Evolutionary conservation across 2,329 filamentous ascomycete species (phyloP), one percentile per base, ranked within the genome.

Genomic region (Cylindrodendrum hubeiense): DNA sequence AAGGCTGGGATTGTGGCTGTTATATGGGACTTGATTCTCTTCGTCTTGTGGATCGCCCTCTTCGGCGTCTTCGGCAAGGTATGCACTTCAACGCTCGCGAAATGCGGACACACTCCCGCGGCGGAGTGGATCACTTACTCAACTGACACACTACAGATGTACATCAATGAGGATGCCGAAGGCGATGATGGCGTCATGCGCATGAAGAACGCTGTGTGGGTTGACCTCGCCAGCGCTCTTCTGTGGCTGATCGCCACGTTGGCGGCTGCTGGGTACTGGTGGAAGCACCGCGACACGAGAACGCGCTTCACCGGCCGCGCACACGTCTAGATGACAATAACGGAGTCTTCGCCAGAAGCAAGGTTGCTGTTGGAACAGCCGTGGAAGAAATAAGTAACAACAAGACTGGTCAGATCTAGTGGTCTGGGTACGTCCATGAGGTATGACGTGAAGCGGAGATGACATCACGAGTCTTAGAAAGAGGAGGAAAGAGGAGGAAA

Each of bases 161-260:
- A 91, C 83, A 92, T 97, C 76, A 79, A 87, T 58, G 90, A 90
- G 73, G 78, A 93, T 63, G 78, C 90, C 0, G 84, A 91, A 76
- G 90, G 89, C 15, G 86, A 93, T 75, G 72, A 74, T 43, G 89
- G 86, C 53, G 86, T 95, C 62, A 81, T 84, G 70, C 87, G 93
- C 61, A 97, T 97, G 94, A 94, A 94, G 82, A 90, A 91, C 75
- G 93, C 93, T 5, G 93, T 96, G 17, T 97, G 93, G 92, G 85
- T 97, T 49, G 92, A 95, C 78, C 79, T 97, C 54, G 83, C 87
- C 50, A 93, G 91, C 77, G 87, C 93, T 78, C 76, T 93, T 15
- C 83, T 97, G 54, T 97, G 94, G 94, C 80, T 94, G 53, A 78
- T 90, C 50, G 90, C 88, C 3, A 85, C 87, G 4, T 63, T 86